These are phyloP conservation scores for Solanum etuberosum DNA, from an alignment of 257 asterid genomes.

Conservation along the genomic window DNA sequence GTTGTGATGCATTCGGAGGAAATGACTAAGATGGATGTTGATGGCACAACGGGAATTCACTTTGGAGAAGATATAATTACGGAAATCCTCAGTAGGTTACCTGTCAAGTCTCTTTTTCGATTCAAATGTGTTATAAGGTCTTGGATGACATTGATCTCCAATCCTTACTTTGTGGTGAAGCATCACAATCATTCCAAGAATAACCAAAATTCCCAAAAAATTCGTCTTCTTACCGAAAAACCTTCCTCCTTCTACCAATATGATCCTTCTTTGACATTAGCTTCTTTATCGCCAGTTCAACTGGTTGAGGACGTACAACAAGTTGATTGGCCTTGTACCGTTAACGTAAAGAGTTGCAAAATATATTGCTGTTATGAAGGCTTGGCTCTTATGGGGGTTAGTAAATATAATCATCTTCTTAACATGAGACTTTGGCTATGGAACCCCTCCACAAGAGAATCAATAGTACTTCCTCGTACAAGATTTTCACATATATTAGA, in stretches of 20 bases:
- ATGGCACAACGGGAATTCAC: not conserved
- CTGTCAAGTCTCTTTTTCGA: conserved; percentile 3
- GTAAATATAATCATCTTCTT: not conserved
- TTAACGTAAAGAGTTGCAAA: too few relatives aligned
- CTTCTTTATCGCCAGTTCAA: not conserved
- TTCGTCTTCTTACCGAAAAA: not conserved
- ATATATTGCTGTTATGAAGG: not conserved
- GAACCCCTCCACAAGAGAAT: not conserved
- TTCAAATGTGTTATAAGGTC: conserved; percentile 3
- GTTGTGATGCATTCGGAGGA: not conserved
- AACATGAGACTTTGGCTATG: not conserved
- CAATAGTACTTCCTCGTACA: not conserved
- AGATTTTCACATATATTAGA: not conserved
- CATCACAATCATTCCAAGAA: not conserved
- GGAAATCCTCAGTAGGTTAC: conserved; percentile 1
- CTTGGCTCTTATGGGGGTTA: not conserved
- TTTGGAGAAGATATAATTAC: not conserved
- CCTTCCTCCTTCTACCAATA: not conserved
- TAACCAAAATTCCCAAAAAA: not conserved
- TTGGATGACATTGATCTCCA: not conserved
- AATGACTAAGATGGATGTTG: not conserved
- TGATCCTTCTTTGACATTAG: not conserved
- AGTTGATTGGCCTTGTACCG: not conserved
- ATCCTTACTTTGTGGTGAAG: not conserved
- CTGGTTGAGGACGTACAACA: not conserved